A percentile compares a stretch with the other conserved stretches of the same genome.
Evolutionary conservation across 768 basidiomycete genomes (phyloP).

Genomic region (Auriscalpium orientale): DNA sequence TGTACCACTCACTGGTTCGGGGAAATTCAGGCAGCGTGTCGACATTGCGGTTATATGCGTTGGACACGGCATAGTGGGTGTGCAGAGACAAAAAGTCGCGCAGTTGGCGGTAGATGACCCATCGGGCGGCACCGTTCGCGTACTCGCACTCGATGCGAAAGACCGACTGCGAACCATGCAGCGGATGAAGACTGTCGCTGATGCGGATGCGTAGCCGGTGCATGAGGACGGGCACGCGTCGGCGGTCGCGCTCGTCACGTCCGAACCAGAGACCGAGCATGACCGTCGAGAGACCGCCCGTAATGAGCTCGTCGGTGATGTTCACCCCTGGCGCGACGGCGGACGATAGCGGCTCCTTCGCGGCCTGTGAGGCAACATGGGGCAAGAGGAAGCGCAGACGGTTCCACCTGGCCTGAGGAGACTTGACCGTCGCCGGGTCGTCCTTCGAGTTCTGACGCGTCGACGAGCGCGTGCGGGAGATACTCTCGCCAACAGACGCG

Average conservation of each 20-base stretch:
- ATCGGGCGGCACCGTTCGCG: conserved; percentile 83
- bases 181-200: conserved; percentile 78
- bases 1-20: conserved; percentile 46
- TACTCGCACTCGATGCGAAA: conserved; percentile 96
- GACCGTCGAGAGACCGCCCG: conserved; percentile 63
- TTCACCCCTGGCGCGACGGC: conserved; percentile 53
- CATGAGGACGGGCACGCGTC: conserved; percentile 73
- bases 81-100: conserved; percentile 89
- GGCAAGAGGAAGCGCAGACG: conserved; percentile 62
- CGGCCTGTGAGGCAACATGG: conserved; percentile 32
- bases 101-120: conserved; percentile 92
- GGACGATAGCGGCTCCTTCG: conserved; percentile 31
- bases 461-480: neutral
- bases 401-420: conserved; percentile 59
- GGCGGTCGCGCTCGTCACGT: conserved; percentile 74
- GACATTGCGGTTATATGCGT: conserved; percentile 65
- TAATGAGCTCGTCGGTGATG: conserved; percentile 76
- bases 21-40: conserved; percentile 90
- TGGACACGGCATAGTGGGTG: conserved; percentile 81
- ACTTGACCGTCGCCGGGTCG: conserved; percentile 15
- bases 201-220: conserved; percentile 79
- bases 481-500: neutral
- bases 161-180: conserved; percentile 75
- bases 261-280: conserved; percentile 83
- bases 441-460: neutral